Evolutionary conservation across 352 stramenopile species (phyloP).

Genomic region (Phytophthora melonis): DNA sequence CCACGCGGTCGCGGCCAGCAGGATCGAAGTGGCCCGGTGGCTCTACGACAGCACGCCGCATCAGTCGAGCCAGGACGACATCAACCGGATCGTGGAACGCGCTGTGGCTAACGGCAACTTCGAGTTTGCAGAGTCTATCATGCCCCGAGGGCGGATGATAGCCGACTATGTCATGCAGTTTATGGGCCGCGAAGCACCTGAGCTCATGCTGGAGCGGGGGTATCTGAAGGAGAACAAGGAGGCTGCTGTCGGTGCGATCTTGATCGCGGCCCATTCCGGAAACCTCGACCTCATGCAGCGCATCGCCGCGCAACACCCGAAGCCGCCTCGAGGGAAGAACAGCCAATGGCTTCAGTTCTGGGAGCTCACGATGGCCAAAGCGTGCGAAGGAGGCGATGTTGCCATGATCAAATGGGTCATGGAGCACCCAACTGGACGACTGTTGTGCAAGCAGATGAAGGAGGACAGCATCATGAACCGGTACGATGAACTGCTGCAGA

Average conservation of each 20-base stretch:
- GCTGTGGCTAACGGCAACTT: constrained; percentile 1
- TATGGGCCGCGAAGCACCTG: not conserved
- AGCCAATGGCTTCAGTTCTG: not conserved
- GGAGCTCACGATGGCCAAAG: not conserved
- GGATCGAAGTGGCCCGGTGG: not conserved
- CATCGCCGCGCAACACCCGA: not conserved
- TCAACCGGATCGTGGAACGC: not conserved
- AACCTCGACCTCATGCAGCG: not conserved
- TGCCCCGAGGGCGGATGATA: not conserved
- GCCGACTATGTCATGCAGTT: not conserved
- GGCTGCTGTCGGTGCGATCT: not conserved
- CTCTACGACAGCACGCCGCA: not conserved
- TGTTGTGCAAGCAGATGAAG: constrained; percentile 8
- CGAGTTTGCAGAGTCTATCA: not conserved
- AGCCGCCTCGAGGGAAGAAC: not conserved
- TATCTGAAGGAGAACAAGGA: not conserved
- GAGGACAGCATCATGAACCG: constrained; percentile 1
- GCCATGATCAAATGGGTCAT: constrained; percentile 14
- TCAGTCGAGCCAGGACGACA: not conserved
- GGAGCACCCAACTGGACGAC: constrained; percentile 10
- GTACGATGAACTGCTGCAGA: not conserved
- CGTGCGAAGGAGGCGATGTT: not conserved
- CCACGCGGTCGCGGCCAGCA: not conserved
- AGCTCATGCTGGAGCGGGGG: constrained; percentile 9
- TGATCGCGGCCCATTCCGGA: not conserved